Evolutionary conservation across 1,139 yeast species (phyloP), one percentile per base, ranked within the genome.

Genomic region (Saccharomyces hybrid): DNA sequence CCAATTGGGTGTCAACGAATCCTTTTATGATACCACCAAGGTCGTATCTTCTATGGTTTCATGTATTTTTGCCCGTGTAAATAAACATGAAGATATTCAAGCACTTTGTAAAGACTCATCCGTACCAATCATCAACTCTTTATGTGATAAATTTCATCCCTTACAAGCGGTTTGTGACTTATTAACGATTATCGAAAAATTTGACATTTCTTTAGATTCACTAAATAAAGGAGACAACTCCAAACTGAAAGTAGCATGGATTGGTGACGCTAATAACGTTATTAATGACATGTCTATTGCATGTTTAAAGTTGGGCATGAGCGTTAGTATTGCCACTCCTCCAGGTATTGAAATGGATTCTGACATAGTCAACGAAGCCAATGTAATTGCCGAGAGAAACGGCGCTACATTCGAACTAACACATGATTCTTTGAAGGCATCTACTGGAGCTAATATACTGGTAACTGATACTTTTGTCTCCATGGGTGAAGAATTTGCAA

Each of bases 401-500:
- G 81, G 83, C 23, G 78, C 87, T 31, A 64, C 74, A 0, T 78
- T 89, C 56, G 82, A 80, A 60, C 69, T 84, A n/a, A 79, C 86
- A 5, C 82, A 85, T 63, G 89, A 88, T 64, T 95, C 99, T 3
- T 65, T 73, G 16, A 74, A 67, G 16, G 96, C 98, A 0, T 81
- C 89, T 55, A 76, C 77, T 53, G 76, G 78, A 59, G 90, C 99
- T 2, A 82, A 91, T 66, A 76, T 93, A 44, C 71, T 93, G 25
- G 99, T 93, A 51, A 93, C 99, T n/a, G 99, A 93, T 65, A 93
- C 99, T 4, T 93, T 96, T 84, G 83, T 93, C 41, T 91, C 98
- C 0, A 93, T 93, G 99, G 99, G 99, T 56, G 93, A 93, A 75
- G 99, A 93, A 71, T 73, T 79, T 6, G 93, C 91, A 70, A 87